Percentiles rank a stretch among this genome's conserved stretches.
phyloP scores from a whole-genome alignment of 2,329 filamentous ascomycete genomes.

The Aspergillus melleus region DNA sequence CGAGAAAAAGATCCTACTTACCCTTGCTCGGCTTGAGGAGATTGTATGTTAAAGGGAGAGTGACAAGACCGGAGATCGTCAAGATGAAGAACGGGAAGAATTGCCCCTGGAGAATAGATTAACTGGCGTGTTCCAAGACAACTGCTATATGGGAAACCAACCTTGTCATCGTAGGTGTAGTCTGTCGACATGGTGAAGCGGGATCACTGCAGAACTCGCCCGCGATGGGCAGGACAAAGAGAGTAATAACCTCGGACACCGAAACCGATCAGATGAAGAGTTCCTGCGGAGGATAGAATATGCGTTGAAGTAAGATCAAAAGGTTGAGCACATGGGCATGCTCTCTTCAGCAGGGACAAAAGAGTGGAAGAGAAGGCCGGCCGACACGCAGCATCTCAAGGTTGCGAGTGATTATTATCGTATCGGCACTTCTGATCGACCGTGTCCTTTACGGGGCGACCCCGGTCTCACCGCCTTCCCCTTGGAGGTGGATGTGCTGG shows the following conservation, averaged over 20 bases:
- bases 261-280: neutral
- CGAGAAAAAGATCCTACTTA: slow-evolving; percentile 30
- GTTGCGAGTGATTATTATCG: slow-evolving; percentile 21
- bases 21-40: slow-evolving; percentile 76
- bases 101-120: slow-evolving; percentile 63
- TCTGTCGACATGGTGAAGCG: slow-evolving; percentile 70
- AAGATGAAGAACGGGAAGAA: slow-evolving; percentile 99
- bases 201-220: slow-evolving; percentile 34
- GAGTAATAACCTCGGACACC: slow-evolving; percentile 4
- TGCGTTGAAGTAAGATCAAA: slow-evolving; percentile 7
- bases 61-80: slow-evolving; percentile 83
- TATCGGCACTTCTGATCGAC: slow-evolving; percentile 35
- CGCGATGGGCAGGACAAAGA: slow-evolving; percentile 25
- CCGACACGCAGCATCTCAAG: slow-evolving; percentile 19
- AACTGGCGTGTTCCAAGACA: neutral
- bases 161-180: slow-evolving; percentile 97
- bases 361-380: slow-evolving; percentile 6
- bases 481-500: neutral
- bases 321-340: slow-evolving; percentile 10
- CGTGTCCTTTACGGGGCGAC: slow-evolving; percentile 36
- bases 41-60: slow-evolving; percentile 84
- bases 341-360: slow-evolving; percentile 10
- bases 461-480: slow-evolving; percentile 28
- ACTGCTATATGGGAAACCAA: slow-evolving; percentile 30
- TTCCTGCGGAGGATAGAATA: neutral